Percentiles rank a stretch among this genome's conserved stretches.
phyloP scores from a whole-genome alignment of 257 asterid species.

The Nicotiana tomentosiformis region DNA sequence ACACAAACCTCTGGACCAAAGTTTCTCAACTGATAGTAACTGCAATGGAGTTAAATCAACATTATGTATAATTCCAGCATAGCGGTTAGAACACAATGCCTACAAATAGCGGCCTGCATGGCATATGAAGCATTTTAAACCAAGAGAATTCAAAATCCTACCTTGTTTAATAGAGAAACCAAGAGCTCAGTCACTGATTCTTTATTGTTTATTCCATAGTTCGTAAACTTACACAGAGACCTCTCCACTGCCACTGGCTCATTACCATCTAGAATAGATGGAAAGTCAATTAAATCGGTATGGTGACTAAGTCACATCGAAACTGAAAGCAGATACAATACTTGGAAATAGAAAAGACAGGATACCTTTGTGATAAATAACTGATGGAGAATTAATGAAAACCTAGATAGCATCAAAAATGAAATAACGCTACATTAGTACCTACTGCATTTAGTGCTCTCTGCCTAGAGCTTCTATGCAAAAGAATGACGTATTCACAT shows the following conservation, averaged over 20 bases:
- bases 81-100: neutral
- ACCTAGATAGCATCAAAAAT: neutral
- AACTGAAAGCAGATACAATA: slow-evolving; percentile 1
- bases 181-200: slow-evolving; percentile 86
- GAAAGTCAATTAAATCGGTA: neutral
- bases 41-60: slow-evolving; percentile 26
- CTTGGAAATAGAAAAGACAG: neutral
- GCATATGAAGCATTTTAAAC: neutral
- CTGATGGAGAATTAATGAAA: neutral
- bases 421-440: neutral
- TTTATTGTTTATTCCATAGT: slow-evolving; percentile 54
- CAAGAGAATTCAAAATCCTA: slow-evolving; percentile 14
- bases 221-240: slow-evolving; percentile 40
- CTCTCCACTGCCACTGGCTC: slow-evolving; percentile 60
- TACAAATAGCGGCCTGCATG: neutral
- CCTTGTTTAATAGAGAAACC: slow-evolving; percentile 74
- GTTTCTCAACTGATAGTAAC: slow-evolving; percentile 72
- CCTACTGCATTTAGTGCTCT: neutral
- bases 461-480: neutral
- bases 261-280: slow-evolving; percentile 53
- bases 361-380: neutral
- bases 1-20: slow-evolving; percentile 88
- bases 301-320: neutral
- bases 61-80: neutral
- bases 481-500: neutral